These are phyloP conservation scores for Penicillium argentinense DNA, from an alignment of 495 filamentous ascomycete species.

Conservation along the genomic window DNA sequence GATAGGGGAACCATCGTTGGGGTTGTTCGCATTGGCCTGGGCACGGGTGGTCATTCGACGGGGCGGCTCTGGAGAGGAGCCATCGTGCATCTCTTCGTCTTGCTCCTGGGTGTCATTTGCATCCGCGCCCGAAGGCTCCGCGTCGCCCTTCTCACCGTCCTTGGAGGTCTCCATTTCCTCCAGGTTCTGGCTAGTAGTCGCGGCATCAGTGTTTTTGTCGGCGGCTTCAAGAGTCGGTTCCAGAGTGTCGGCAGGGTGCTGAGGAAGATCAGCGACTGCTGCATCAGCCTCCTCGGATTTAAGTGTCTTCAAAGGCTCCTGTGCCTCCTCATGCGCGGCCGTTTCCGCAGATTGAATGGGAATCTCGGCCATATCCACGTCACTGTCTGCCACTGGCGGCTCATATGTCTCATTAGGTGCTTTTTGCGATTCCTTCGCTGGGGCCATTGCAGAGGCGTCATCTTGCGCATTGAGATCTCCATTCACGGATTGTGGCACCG, in stretches of 20 bases:
- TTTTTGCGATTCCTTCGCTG: slow-evolving; percentile 7
- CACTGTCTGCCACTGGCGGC: slow-evolving; percentile 18
- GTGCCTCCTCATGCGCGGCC: background rate
- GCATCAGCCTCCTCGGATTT: slow-evolving; percentile 46
- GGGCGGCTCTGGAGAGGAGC: slow-evolving; percentile 42
- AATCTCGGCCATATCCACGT: slow-evolving; percentile 49
- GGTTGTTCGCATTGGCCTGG: slow-evolving; percentile 55
- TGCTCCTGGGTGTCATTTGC: slow-evolving; percentile 17
- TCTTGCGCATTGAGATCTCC: slow-evolving; percentile 10
- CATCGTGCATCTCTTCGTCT: slow-evolving; percentile 42
- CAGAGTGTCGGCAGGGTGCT: slow-evolving; percentile 25
- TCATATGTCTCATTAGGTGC: slow-evolving; percentile 10
- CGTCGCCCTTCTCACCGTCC: slow-evolving; percentile 10
- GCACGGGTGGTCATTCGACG: slow-evolving; percentile 71
- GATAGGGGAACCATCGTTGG: slow-evolving; percentile 39
- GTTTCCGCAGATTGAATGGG: slow-evolving; percentile 7
- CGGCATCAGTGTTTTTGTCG: too few relatives aligned
- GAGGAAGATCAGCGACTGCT: slow-evolving; percentile 38
- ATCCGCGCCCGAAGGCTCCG: slow-evolving; percentile 1
- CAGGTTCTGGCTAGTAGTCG: slow-evolving; percentile 8
- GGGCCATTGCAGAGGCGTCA: slow-evolving; percentile 4
- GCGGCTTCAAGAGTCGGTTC: slow-evolving; percentile 3
- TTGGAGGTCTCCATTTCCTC: slow-evolving; percentile 11
- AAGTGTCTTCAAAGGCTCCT: slow-evolving; percentile 22
- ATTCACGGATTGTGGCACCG: slow-evolving; percentile 4